phyloP scores from a whole-genome alignment of 2,329 filamentous ascomycete genomes.

The Verticillium nonalfalfae region DNA sequence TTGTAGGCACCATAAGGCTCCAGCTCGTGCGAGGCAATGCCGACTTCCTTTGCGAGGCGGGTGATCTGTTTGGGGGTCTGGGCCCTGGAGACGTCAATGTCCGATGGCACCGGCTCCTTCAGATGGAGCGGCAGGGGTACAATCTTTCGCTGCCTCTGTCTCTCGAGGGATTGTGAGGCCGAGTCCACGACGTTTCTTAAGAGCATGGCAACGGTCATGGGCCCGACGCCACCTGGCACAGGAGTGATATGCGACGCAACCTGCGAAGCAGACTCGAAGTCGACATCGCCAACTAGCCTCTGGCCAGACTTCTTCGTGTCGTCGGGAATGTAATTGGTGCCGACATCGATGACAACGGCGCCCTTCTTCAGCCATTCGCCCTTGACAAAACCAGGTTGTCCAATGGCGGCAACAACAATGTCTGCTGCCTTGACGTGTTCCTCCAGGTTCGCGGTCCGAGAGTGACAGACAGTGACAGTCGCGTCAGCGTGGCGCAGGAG shows the following conservation, averaged over 20 bases:
- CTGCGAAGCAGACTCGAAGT: conserved; percentile 76
- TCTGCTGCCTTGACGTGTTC: conserved; percentile 77
- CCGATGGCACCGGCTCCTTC: conserved; percentile 78
- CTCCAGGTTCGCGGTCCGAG: conserved; percentile 69
- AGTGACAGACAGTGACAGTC: conserved; percentile 95
- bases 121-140: conserved; percentile 79
- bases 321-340: conserved; percentile 92
- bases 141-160: conserved; percentile 73
- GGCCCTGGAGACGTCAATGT: conserved; percentile 84
- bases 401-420: conserved; percentile 87
- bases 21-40: conserved; percentile 80
- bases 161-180: conserved; percentile 73
- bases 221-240: conserved; percentile 92
- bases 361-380: conserved; percentile 94
- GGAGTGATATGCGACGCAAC: conserved; percentile 93
- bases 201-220: conserved; percentile 99
- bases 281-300: conserved; percentile 89
- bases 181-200: conserved; percentile 91
- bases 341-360: conserved; percentile 94
- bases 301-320: conserved; percentile 85
- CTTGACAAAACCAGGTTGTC: conserved; percentile 79
- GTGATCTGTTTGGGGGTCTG: conserved; percentile 93
- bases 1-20: conserved; percentile 95
- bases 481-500: conserved; percentile 92
- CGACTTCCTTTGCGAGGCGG: conserved; percentile 75